Base-by-base conservation (phyloP, 2,329 filamentous ascomycete genomes). In the Penicillium sp. region DNA sequence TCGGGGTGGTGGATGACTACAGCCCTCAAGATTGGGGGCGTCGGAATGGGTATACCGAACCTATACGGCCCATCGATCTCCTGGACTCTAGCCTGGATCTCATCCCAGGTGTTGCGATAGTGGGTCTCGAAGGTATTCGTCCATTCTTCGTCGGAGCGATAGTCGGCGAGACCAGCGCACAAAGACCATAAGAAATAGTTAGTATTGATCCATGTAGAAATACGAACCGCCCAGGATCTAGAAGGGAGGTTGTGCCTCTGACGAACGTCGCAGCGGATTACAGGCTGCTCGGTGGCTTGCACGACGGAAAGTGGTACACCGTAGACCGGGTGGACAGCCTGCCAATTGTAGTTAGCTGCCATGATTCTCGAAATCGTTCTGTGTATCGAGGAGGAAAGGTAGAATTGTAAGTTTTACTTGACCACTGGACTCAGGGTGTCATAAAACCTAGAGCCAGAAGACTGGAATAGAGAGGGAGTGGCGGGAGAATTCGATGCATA, bases 181-280 rank as follows among this genome's bases (percentile, higher is more conserved):
- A 42, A n/a, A 29, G 10, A n/a, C 51, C 51, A 54, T 15, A 54
- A 16, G 29, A 54, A 54, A 38, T 54, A 50, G 38, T 54, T 42
- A 21, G 51, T 50, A 38, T 54, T 54, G n/a, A 44, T n/a, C 51
- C 51, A 54, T 12, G 35, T 48, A 3, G 49, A 46, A 5, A 52
- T 44, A 16, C 10, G 15, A 6, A 50, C 29, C 1, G 48, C 35
- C 46, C 46, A 50, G 18, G 48, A 50, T 18, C 29, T 41, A n/a
- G 31, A 27, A 4, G 39, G 39, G 8, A 45, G 35, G 3, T 35
- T 47, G 13, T 34, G 21, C 4, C 13, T 32, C 16, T 18, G 38
- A 3, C 21, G 27, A 4, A 54, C 13, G 38, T 41, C 31, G 31
- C 45, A 54, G 35, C 13, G 31, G 23, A 49, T 35, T 27, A 7